phyloP scores from a whole-genome alignment of 305 asterid species.

The Monarda citriodora region DNA sequence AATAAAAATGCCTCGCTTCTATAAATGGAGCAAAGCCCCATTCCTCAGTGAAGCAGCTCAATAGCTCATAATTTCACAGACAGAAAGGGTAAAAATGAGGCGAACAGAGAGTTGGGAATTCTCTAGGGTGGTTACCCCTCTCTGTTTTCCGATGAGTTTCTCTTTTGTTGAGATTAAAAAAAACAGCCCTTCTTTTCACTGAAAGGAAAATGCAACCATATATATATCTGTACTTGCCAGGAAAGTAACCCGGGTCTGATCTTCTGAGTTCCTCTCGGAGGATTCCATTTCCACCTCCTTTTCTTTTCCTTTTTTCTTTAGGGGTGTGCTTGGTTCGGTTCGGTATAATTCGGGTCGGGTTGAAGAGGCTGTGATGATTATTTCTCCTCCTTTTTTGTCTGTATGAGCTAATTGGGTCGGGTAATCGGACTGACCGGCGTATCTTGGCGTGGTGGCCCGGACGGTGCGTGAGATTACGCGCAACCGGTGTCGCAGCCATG shows the following conservation, averaged over 20 bases:
- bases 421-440: constrained; percentile 19
- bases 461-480: constrained; percentile 31
- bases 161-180: background rate
- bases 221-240: too few relatives aligned
- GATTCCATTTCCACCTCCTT: background rate
- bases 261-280: background rate
- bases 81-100: constrained; percentile 13
- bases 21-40: background rate
- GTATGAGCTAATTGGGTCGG: constrained; percentile 27
- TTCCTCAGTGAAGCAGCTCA: background rate
- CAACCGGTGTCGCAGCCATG: constrained; percentile 50
- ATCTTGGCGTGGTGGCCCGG: constrained; percentile 36
- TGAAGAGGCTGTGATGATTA: constrained; percentile 36
- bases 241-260: background rate
- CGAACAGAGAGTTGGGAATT: constrained; percentile 28
- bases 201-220: background rate
- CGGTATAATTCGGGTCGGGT: background rate
- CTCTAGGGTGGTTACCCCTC: constrained; percentile 47
- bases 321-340: background rate
- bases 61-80: constrained; percentile 14
- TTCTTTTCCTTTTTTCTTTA: background rate
- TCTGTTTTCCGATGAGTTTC: constrained; percentile 28
- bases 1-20: background rate
- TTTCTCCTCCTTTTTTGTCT: background rate
- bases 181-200: constrained; percentile 25